Conservation (phyloP, 1,284 basidiomycete species). For the Moniliophthora roreri region DNA sequence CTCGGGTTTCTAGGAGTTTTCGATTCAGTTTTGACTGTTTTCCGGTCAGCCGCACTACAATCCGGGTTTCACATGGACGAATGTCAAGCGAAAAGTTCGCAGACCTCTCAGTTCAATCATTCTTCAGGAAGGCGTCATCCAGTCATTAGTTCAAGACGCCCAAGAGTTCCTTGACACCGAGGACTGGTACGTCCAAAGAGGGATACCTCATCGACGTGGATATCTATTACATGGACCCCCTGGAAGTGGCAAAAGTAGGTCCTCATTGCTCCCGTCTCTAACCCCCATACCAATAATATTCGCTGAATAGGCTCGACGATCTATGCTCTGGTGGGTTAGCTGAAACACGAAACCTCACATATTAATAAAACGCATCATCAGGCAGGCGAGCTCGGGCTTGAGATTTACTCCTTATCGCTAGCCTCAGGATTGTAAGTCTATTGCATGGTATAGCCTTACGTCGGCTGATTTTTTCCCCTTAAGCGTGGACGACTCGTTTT, state of each 20-base stretch:
- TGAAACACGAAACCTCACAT: background rate
- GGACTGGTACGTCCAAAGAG: constrained; percentile 52
- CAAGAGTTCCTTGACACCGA: constrained; percentile 50
- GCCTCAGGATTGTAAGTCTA: constrained; percentile 43
- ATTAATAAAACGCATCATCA: background rate
- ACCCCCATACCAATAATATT: constrained; percentile 6
- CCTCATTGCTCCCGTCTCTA: background rate
- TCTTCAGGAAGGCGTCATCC: constrained; percentile 43
- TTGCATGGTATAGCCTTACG: background rate
- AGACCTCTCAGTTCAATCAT: constrained; percentile 52
- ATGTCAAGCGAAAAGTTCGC: constrained; percentile 45
- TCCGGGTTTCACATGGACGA: constrained; percentile 38
- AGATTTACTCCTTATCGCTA: constrained; percentile 58
- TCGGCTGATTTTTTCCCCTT: background rate
- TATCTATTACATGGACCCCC: constrained; percentile 56
- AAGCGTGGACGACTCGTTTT: constrained; percentile 45
- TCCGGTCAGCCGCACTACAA: constrained; percentile 30
- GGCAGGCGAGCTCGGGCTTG: constrained; percentile 58
- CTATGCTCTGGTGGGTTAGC: constrained; percentile 45
- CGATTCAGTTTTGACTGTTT: background rate
- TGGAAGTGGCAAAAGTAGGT: constrained; percentile 52
- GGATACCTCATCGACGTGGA: constrained; percentile 55
- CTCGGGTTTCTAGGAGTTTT: constrained; percentile 3
- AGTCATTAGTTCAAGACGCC: constrained; percentile 46
- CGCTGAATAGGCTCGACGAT: constrained; percentile 48